Base-by-base conservation (phyloP, 352 stramenopile species). In the Aphanomyces stellatus region DNA sequence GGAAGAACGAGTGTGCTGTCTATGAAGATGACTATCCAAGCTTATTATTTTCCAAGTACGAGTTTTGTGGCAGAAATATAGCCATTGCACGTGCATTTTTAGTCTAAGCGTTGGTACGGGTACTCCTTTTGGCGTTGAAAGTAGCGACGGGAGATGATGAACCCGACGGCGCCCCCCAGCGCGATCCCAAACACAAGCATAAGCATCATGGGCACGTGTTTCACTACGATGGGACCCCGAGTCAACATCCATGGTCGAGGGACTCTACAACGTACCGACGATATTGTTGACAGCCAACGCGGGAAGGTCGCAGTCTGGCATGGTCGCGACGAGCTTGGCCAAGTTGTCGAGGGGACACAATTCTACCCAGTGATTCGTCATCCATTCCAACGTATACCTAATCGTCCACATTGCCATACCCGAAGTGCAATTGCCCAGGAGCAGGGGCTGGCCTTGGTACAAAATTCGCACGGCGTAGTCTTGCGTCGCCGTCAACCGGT, bases 401-500 rank as follows among this genome's bases (percentile, higher is more conserved):
- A n/a, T 51, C 8, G 42, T 51, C 5, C n/a, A 51, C 25, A 24
- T n/a, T n/a, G n/a, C 37, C n/a, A 2, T 35, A 57, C 49, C 49
- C 7, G n/a, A 34, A 35, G 49, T 57, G 27, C 49, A 57, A 34
- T 4, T 17, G 49, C 49, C 49, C 5, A 57, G 49, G 0, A 57
- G 33, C 17, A 67, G 41, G 8, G 60, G 60, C 27, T 56, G 22
- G 27, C 60, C 60, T 59, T 67, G 60, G 42, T 67, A 67, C 30
- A 67, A 24, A 4, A 67, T 17, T 28, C 60, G 60, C 6, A 67
- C 48, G 46, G 37, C 51, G n/a, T 42, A 35, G 19, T 34, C 30
- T 30, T 27, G 17, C n/a, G 60, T 43, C 6, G 19, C 15, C 6
- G 24, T 56, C 11, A 28, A 24, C 3, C 24, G 34, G 35, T 67